Base-by-base conservation (phyloP, 73 alveolate species). In the Stentor coeruleus region DNA sequence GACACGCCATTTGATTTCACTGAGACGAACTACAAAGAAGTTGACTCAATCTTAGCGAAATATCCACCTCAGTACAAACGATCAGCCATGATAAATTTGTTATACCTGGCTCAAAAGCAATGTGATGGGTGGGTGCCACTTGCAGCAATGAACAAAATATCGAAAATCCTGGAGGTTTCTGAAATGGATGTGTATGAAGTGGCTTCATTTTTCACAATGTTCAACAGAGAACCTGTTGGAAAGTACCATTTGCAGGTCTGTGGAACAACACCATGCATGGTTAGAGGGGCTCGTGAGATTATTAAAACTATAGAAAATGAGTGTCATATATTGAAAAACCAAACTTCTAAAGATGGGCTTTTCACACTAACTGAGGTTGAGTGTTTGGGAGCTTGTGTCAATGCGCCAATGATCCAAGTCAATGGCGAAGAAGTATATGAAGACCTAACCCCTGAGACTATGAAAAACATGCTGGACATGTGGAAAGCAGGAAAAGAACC, bases 191-290 rank as follows among this genome's bases (percentile, higher is more conserved):
- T 94, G 36, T 94, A 87, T 80, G 98, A 94, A 76, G 96, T 93
- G 20, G 94, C 97, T 33, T 81, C 96, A 20, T 94, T 94, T 90
- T 94, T 91, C 57, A 92, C 97, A 3, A 94, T 94, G 98, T 94
- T 92, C 84, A 94, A 94, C 77, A 84, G 98, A 84, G 94, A 93
- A 57, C 81, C 90, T 57, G 97, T 94, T 0, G 98, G 98, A 38
- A 94, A 92, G 83, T 94, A 84, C 90, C 98, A 94, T 81, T 86
- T 94, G 31, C 89, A 94, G 90, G 97, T 94, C 38, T 94, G 98
- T 81, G 96, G 96, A 35, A 94, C 98, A n/a, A 93, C 98, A 38
- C 98, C 98, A 31, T 94, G 98, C 90, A 86, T 92, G 95, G 87
- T 94, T 72, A 58, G 98, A 38, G 98, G 98, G 74, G 91, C 96